Base-by-base conservation (phyloP, 257 asterid species). In the Solanum peruvianum region DNA sequence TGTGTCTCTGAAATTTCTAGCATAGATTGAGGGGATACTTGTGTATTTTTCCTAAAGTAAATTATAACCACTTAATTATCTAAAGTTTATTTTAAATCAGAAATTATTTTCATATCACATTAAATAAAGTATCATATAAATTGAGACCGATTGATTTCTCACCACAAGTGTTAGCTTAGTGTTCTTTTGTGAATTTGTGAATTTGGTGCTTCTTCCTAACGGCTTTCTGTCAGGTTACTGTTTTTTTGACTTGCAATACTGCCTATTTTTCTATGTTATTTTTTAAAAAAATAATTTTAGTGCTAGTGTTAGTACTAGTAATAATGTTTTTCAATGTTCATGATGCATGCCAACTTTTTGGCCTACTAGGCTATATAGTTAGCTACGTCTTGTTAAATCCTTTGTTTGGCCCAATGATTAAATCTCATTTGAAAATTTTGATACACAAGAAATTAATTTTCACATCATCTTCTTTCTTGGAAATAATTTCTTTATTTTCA, bases 201-300 rank as follows among this genome's bases (percentile, higher is more conserved):
- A 31, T 87, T 86, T 21, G 82, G 87, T 86, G 86, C 76, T 88
- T 82, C 83, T 85, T 82, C 69, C 89, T 88, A 89, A 89, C 91
- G 91, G 87, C 90, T 90, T 91, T 62, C 42, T 71, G 88, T 91
- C 93, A 87, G 88, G 80, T 84, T 84, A 87, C 91, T 86, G 86
- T 89, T 89, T 88, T 56, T 88, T 89, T 52, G 8, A 86, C 88
- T 78, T 44, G 86, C 72, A 80, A 45, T 15, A 80, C 11, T 47
- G 31, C 42, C 23, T 6, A n/a, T 16, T 6, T 15, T 80, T 27
- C 18, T 45, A 16, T 80, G 20, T 27, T 47, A 80, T 45, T 73
- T 35, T 73, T 33, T 33, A 3, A 3, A 31, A 33, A 45, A 27
- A 80, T 47, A 18, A 80, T 47, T 80, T 11, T 80, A 47, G 41